phyloP scores from a whole-genome alignment of 257 asterid species.

The Linaria vulgaris region DNA sequence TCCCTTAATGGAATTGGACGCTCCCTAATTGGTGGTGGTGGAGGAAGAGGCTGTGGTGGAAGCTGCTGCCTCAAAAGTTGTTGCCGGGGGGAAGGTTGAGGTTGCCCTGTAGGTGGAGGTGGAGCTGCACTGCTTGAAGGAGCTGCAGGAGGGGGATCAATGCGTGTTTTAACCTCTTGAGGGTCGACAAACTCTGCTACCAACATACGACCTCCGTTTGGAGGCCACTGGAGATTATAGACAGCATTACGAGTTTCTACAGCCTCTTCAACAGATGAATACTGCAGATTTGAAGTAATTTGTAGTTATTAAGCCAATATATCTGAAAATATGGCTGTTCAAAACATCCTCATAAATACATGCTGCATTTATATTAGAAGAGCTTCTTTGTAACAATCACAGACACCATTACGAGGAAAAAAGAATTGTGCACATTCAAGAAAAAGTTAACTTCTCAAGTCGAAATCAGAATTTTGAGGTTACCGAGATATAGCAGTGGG shows the following conservation, averaged over 20 bases:
- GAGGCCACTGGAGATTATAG: conserved; percentile 91
- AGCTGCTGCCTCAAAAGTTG: conserved; percentile 49
- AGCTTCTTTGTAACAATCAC: neutral
- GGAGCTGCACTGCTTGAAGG: conserved; percentile 40
- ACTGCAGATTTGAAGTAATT: conserved; percentile 47
- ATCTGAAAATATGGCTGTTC: neutral
- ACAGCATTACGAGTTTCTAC: conserved; percentile 78
- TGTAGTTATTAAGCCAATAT: neutral
- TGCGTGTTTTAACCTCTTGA: conserved; percentile 62
- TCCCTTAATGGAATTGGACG: conserved; percentile 39
- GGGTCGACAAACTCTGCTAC: conserved; percentile 80
- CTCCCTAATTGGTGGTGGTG: conserved; percentile 46
- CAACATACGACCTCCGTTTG: conserved; percentile 73
- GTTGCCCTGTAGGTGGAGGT: conserved; percentile 30
- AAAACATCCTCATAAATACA: neutral
- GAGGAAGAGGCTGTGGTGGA: conserved; percentile 51
- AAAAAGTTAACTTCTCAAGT: neutral
- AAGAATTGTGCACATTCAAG: neutral
- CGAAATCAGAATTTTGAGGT: conserved; percentile 22
- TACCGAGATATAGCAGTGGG: conserved; percentile 89
- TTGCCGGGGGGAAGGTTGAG: conserved; percentile 58
- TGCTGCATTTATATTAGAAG: neutral
- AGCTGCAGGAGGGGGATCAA: conserved; percentile 54
- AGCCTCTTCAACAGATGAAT: conserved; percentile 81
- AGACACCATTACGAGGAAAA: neutral